These are phyloP conservation scores for Candida koratica DNA, from an alignment of 805 yeast genomes.

Conservation along the genomic window DNA sequence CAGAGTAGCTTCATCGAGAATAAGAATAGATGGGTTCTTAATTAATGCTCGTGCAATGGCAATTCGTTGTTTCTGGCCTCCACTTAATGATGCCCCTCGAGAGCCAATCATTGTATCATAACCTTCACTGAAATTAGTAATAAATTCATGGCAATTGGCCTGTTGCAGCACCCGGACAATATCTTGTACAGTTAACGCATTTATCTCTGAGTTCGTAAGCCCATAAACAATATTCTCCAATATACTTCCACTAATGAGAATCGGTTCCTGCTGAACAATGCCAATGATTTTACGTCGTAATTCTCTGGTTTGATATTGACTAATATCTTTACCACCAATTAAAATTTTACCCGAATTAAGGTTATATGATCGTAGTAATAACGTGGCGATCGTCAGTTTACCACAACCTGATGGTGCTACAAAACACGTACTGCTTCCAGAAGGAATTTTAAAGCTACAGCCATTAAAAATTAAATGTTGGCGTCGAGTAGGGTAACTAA, in stretches of 20 bases:
- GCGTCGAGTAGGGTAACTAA: conserved; percentile 41
- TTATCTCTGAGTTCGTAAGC: conserved; percentile 33
- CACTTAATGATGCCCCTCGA: conserved; percentile 58
- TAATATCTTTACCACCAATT: conserved; percentile 51
- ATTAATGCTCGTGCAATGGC: conserved; percentile 74
- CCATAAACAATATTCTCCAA: conserved; percentile 57
- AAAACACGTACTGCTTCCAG: conserved; percentile 38
- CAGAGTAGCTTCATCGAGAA: conserved; percentile 68
- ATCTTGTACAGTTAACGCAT: conserved; percentile 38
- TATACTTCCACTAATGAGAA: conserved; percentile 51
- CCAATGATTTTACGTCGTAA: conserved; percentile 50
- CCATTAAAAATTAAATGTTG: conserved; percentile 34
- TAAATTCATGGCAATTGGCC: conserved; percentile 59
- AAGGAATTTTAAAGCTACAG: conserved; percentile 33
- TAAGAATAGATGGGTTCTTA: conserved; percentile 58
- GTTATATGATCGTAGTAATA: conserved; percentile 51
- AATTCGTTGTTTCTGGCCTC: conserved; percentile 74
- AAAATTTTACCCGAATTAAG: conserved; percentile 45
- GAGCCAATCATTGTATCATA: conserved; percentile 56
- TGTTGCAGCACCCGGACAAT: conserved; percentile 41
- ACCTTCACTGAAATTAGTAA: conserved; percentile 54
- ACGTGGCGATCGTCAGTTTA: conserved; percentile 54
- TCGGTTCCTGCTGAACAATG: conserved; percentile 61
- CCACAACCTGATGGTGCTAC: conserved; percentile 63
- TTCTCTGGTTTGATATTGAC: conserved; percentile 45